Conservation (phyloP, 441 rosid genomes). For the Eruca vesicaria region DNA sequence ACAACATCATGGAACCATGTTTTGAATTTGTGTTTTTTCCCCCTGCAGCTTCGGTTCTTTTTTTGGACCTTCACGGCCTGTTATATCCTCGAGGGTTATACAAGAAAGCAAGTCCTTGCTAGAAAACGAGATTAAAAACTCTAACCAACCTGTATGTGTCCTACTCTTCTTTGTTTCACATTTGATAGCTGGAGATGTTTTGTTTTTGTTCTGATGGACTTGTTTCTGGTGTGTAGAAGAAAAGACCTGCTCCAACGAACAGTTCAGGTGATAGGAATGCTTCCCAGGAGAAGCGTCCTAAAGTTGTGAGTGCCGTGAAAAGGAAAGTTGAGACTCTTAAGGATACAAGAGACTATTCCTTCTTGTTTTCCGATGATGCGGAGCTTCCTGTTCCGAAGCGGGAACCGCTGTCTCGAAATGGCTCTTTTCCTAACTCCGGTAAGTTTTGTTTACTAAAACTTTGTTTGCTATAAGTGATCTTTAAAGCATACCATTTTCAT, state of each 20-base stretch:
- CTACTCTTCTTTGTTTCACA: background rate
- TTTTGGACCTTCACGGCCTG: conserved; percentile 92
- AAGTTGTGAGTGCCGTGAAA: conserved; percentile 48
- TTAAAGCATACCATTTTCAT: conserved; percentile 49
- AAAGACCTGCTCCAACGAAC: conserved; percentile 43
- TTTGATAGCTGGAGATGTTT: background rate
- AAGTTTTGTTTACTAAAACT: conserved; percentile 32
- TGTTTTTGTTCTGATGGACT: conserved; percentile 8
- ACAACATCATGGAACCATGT: background rate
- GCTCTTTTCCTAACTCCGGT: conserved; percentile 57
- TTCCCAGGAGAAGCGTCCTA: conserved; percentile 37
- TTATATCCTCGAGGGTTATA: conserved; percentile 89
- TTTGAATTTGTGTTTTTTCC: background rate
- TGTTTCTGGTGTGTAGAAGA: conserved; percentile 48
- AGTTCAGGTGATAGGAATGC: conserved; percentile 42
- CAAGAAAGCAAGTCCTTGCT: conserved; percentile 90
- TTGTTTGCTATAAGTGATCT: conserved; percentile 24
- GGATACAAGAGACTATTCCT: conserved; percentile 85
- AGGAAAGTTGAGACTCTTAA: conserved; percentile 67
- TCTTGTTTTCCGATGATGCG: conserved; percentile 74
- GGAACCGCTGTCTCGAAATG: conserved; percentile 43
- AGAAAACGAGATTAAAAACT: conserved; percentile 57
- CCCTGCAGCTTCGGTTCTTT: conserved; percentile 81
- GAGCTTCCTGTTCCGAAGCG: conserved; percentile 58
- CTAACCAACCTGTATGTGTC: conserved; percentile 47